Evolutionary conservation across 2,329 filamentous ascomycete species (phyloP).

Genomic region (Venturia oleaginea): DNA sequence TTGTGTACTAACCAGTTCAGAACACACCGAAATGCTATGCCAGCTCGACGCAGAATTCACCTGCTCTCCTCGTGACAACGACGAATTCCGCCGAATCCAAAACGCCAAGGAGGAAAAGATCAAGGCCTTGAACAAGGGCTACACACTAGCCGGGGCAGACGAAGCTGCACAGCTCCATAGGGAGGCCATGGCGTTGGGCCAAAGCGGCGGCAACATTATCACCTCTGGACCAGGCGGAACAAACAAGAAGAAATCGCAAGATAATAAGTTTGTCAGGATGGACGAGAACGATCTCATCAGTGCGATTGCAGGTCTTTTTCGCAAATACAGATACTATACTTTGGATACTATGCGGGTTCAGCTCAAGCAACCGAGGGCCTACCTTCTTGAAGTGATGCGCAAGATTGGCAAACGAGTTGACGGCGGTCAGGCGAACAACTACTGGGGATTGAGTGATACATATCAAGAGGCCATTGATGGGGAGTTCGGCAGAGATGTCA

Average conservation of each 20-base stretch:
- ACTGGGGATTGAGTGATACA: constrained; percentile 55
- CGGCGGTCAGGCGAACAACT: constrained; percentile 73
- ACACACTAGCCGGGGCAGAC: neutral
- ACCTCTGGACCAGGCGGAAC: neutral
- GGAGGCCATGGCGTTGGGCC: neutral
- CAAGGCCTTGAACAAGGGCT: neutral
- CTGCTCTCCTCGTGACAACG: constrained; percentile 62
- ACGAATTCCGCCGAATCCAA: constrained; percentile 57
- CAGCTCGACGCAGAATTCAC: constrained; percentile 68
- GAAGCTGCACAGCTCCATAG: constrained; percentile 1
- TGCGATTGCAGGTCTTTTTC: constrained; percentile 74
- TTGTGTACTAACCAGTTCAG: constrained; percentile 33
- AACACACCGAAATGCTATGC: constrained; percentile 69
- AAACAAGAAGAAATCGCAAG: constrained; percentile 40
- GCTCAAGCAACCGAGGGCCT: constrained; percentile 84
- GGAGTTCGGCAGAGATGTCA: neutral
- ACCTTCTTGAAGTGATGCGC: constrained; percentile 75
- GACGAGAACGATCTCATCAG: constrained; percentile 82
- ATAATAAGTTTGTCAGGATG: constrained; percentile 84
- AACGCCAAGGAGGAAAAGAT: constrained; percentile 28
- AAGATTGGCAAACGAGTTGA: constrained; percentile 76
- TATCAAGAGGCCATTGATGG: neutral
- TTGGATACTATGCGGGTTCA: constrained; percentile 73
- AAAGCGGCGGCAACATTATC: neutral
- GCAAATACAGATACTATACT: constrained; percentile 84